Base-by-base conservation (phyloP, 768 basidiomycete genomes). In the Russula vinacea region DNA sequence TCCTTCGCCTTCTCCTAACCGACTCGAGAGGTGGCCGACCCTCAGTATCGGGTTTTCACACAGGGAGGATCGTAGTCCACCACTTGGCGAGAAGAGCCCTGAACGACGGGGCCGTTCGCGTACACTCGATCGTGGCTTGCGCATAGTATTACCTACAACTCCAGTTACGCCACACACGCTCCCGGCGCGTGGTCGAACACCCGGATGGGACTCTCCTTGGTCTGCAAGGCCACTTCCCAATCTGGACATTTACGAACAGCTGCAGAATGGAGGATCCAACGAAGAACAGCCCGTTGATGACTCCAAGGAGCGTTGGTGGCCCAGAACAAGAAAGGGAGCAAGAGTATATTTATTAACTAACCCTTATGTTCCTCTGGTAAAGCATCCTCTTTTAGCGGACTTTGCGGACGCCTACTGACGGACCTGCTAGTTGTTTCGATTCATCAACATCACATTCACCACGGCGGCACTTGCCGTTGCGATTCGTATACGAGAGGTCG, bases 401-500 rank as follows among this genome's bases (percentile, higher is more conserved):
- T 33, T 53, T 45, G 49, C 5, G 35, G 37, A 5, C 13, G n/a
- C 5, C 37, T 13, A 16, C 54, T 59, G 37, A 64, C 33, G 6
- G 1, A 47, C 47, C 29, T 66, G 50, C 55, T 68, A 94, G 92
- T 79, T 94, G 44, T 92, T 94, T 73, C 88, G 93, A 58, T 81
- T 92, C 68, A 81, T 88, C 73, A 94, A 94, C 72, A 86, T 96
- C 67, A 79, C 87, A 10, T 89, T 94, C 70, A 94, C 89, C 14
- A 83, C 87, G 17, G 81, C 86, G 45, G 88, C 90, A 2, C 83
- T 95, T 51, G 92, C 82, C 3, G 78, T 94, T 51, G 93, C 92
- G 1, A 84, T 92, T 67, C 82, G 79, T 42, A 90, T 94, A 70
- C 85, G 90, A 54, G 69, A 74, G 11, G 73, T 80, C 44, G 91